These are phyloP conservation scores for Pleomassaria siparia DNA, from an alignment of 2,329 filamentous ascomycete genomes.

Conservation along the genomic window DNA sequence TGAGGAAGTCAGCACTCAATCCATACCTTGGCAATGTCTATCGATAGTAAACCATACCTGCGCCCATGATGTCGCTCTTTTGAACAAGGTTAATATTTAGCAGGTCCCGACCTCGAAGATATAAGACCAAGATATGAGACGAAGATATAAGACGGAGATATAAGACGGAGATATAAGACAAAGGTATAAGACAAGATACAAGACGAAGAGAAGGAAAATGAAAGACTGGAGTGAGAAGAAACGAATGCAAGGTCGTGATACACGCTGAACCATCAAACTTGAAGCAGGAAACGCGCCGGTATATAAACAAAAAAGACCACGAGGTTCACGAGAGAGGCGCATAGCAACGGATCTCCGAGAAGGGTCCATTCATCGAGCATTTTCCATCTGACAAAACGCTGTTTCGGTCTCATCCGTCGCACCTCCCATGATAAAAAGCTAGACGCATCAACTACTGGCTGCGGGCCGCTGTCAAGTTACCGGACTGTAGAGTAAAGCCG, in stretches of 20 bases:
- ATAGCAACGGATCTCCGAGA: conserved; percentile 1
- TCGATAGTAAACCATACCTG: conserved; percentile 17
- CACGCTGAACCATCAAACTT: not conserved
- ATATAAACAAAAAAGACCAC: conserved; percentile 1
- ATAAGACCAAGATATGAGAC: not conserved
- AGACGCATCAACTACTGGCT: not conserved
- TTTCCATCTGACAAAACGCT: not conserved
- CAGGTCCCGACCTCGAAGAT: conserved; percentile 10
- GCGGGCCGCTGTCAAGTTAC: not conserved
- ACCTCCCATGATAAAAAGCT: too few species aligned
- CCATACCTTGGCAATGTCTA: not conserved
- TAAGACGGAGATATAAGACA: not conserved
- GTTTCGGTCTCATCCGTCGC: not conserved
- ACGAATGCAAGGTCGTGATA: conserved; percentile 3
- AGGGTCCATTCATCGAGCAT: not conserved
- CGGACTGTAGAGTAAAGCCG: conserved; percentile 3
- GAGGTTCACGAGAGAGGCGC: not conserved
- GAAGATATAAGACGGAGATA: not conserved
- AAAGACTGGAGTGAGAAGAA: not conserved
- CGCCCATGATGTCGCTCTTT: conserved; percentile 22
- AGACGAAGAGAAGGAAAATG: not conserved
- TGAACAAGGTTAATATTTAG: not conserved
- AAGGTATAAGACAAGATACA: not conserved
- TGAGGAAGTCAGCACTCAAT: conserved; percentile 12
- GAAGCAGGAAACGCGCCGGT: not conserved